Evolutionary conservation across 23 red algal genomes (phyloP).

Genomic region (Gracilaria domingensis): DNA sequence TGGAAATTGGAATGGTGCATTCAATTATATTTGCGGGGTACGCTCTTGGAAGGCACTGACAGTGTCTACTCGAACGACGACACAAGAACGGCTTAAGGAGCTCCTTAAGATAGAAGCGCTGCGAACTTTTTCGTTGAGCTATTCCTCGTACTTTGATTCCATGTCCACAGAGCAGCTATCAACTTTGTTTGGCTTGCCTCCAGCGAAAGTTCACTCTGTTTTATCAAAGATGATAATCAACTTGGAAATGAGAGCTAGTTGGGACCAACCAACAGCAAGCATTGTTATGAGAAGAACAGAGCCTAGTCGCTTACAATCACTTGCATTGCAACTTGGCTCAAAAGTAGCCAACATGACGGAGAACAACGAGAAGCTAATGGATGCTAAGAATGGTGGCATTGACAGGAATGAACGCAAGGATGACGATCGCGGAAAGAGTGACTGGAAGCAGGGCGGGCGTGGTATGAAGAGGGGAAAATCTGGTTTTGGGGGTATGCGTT

Average conservation of each 20-base stretch:
- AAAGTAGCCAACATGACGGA: constrained; percentile 85
- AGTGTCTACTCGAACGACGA: constrained; percentile 38
- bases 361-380: constrained; percentile 91
- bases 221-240: constrained; percentile 97
- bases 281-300: constrained; percentile 85
- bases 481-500: constrained; percentile 6
- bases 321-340: constrained; percentile 79
- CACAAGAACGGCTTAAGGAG: constrained; percentile 63
- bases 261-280: constrained; percentile 94
- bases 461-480: constrained; percentile 26
- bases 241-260: constrained; percentile 84
- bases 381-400: constrained; percentile 75
- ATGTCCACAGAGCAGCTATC: constrained; percentile 71
- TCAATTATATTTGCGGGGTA: constrained; percentile 70
- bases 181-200: constrained; percentile 82
- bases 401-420: constrained; percentile 65
- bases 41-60: constrained; percentile 85
- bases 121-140: constrained; percentile 89
- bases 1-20: constrained; percentile 81
- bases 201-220: constrained; percentile 87
- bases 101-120: constrained; percentile 90
- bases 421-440: constrained; percentile 64
- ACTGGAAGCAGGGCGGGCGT: constrained; percentile 74
- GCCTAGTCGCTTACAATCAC: constrained; percentile 91
- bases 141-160: constrained; percentile 90